A percentile compares a stretch with the other conserved stretches of the same genome.
Evolutionary conservation across 805 yeast species (phyloP).

Genomic region (Isabelozyma pseudorhagii): DNA sequence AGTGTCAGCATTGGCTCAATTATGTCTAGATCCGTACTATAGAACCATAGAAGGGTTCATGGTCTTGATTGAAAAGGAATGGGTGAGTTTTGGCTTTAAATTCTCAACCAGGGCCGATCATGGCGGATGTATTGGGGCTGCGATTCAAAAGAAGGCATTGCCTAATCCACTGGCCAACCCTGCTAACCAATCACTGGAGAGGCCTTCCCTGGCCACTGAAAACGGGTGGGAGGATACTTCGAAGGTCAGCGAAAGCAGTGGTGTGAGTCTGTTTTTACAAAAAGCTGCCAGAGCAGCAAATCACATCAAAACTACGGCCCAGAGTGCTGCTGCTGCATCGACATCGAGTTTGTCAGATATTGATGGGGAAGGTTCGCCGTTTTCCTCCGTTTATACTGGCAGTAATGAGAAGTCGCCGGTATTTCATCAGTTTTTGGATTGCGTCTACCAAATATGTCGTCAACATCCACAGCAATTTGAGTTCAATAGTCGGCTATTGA

Average conservation of each 20-base stretch:
- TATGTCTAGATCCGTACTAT: slow-evolving; percentile 87
- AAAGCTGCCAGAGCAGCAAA: slow-evolving; percentile 44
- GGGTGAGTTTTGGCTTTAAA: slow-evolving; percentile 93
- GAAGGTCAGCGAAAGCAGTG: slow-evolving; percentile 4
- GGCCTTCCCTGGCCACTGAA: slow-evolving; percentile 1
- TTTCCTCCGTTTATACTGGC: slow-evolving; percentile 31
- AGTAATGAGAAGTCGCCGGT: slow-evolving; percentile 65
- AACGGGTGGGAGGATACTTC: slow-evolving; percentile 4
- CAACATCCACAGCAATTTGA: slow-evolving; percentile 77
- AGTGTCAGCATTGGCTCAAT: slow-evolving; percentile 74
- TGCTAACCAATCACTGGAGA: slow-evolving; percentile 4
- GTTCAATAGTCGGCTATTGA: slow-evolving; percentile 81
- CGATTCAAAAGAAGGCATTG: slow-evolving; percentile 11
- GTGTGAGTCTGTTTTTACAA: slow-evolving; percentile 34
- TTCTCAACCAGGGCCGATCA: slow-evolving; percentile 83
- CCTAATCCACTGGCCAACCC: slow-evolving; percentile 9
- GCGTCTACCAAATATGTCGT: slow-evolving; percentile 72
- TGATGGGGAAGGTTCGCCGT: slow-evolving; percentile 19
- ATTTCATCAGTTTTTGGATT: slow-evolving; percentile 91
- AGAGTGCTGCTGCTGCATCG: slow-evolving; percentile 13
- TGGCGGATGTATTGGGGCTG: slow-evolving; percentile 49
- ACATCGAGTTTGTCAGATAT: slow-evolving; percentile 14
- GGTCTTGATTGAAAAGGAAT: slow-evolving; percentile 84
- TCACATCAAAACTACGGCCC: slow-evolving; percentile 37
- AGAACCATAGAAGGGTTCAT: slow-evolving; percentile 88